phyloP scores from a whole-genome alignment of 2,329 filamentous ascomycete species.

The Ramularia endophylla region DNA sequence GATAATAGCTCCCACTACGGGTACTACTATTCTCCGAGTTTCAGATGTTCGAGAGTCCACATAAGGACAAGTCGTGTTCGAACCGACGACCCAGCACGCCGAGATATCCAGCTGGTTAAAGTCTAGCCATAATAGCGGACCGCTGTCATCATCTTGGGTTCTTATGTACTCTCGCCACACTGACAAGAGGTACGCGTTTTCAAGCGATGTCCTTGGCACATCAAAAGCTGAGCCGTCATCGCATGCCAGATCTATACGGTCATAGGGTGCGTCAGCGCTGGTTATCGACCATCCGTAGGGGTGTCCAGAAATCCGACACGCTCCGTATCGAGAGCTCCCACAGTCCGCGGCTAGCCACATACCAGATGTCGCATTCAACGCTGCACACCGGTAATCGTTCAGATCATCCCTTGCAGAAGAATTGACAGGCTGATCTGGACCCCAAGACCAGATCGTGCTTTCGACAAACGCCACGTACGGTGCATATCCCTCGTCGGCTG shows the following conservation, averaged over 20 bases:
- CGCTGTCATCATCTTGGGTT: slow-evolving; percentile 20
- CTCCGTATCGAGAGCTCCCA: slow-evolving; percentile 43
- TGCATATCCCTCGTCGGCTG: slow-evolving; percentile 43
- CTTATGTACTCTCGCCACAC: slow-evolving; percentile 22
- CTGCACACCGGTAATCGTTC: slow-evolving; percentile 47
- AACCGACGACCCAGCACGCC: slow-evolving; percentile 56
- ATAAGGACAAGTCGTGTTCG: slow-evolving; percentile 56
- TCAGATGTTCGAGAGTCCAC: slow-evolving; percentile 28
- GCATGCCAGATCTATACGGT: slow-evolving; percentile 43
- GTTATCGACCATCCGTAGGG: slow-evolving; percentile 56
- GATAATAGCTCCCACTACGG: slow-evolving; percentile 57
- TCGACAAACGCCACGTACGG: slow-evolving; percentile 49
- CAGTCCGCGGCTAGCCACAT: slow-evolving; percentile 57
- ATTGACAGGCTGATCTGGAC: slow-evolving; percentile 49
- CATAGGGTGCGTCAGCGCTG: slow-evolving; percentile 31
- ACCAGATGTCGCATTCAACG: slow-evolving; percentile 46
- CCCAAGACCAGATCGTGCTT: slow-evolving; percentile 57
- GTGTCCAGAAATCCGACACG: slow-evolving; percentile 49
- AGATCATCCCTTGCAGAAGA: slow-evolving; percentile 29
- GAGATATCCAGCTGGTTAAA: slow-evolving; percentile 53
- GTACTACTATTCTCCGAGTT: slow-evolving; percentile 51
- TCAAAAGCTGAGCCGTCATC: slow-evolving; percentile 46
- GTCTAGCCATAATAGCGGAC: slow-evolving; percentile 48
- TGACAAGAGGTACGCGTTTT: slow-evolving; percentile 53
- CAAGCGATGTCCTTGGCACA: slow-evolving; percentile 56